Evolutionary conservation across 2,329 filamentous ascomycete genomes (phyloP), one percentile per base, ranked within the genome.

Genomic region (Diplocarpon mali): DNA sequence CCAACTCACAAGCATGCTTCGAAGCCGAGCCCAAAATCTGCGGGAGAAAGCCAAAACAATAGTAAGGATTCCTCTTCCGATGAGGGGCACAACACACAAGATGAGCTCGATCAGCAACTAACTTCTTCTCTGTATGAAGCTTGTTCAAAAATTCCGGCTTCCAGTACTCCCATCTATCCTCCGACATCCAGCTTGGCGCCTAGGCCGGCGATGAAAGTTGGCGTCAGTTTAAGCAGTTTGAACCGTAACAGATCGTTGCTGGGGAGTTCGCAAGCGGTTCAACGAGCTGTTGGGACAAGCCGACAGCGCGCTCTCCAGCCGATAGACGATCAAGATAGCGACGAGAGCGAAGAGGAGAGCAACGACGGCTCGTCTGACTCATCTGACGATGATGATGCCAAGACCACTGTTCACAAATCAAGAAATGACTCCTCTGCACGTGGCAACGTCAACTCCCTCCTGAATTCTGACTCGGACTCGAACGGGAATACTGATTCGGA

Each of bases 101-200:
- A 54, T 28, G 54, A 58, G 46, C 43, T 59, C 45, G 53, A 56
- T 39, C 49, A 51, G 24, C 54, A 58, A 55, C 56, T 59, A 48
- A 58, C 56, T 24, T 57, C 56, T 50, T 53, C 52, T 51, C 40
- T 57, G 29, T 49, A 49, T 53, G 51, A 58, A 58, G 56, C 43
- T 42, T 46, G 40, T 13, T 39, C 47, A 10, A 38, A 40, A 4
- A 30, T 30, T 30, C 31, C 38, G 10, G 11, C 28, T 29, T 47
- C 49, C 7, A 49, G 43, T 34, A 36, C 41, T 20, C 36, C 47
- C 7, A 40, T 40, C 16, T 41, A 42, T 10, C 42, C 46, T 1
- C 48, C 51, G 12, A 41, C 54, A 29, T 53, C 47, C 1, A 51
- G 51, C 28, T 31, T 27, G 2, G 38, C 20, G 15, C 28, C 46